Evolutionary conservation across 2,329 filamentous ascomycete species (phyloP), one percentile per base, ranked within the genome.

Genomic region (Botrytis cinerea): DNA sequence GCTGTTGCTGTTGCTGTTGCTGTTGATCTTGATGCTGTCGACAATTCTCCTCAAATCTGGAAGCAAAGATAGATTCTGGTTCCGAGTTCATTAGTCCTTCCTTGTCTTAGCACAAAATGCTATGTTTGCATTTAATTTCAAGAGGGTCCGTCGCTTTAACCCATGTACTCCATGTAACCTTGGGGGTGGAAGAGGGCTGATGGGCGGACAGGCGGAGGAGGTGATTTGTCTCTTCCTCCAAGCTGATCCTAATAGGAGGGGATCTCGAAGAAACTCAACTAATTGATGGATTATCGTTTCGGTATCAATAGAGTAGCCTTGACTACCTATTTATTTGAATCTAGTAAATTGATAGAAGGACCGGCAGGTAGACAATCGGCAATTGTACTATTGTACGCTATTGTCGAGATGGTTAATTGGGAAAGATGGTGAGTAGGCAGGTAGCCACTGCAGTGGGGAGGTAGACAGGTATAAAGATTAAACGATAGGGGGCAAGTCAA

Each of bases 81-180:
- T 64, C 60, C 22, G 70, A 45, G 20, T 43, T 71, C 70, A 71
- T 71, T 22, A 71, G 70, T 38, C 40, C 20, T 43, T 38, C 48
- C 7, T 43, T 28, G 28, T 43, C 18, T 35, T 32, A 28, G 28
- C 25, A 35, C 20, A 18, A 32, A 18, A 66, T 48, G 12, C 12
- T 16, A 35, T 38, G 22, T 32, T 28, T 28, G 61, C n/a, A 45
- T 6, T 32, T 12, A 32, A 22, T 43, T 12, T n/a, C 40, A 43
- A n/a, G 18, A 32, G 22, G 60, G 38, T 63, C 22, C 14, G 25
- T 63, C 22, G 16, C 38, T 16, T 63, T 28, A 8, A n/a, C 9
- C 35, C 59, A 61, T 61, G 35, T 35, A 61, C 40, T 38, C 59
- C 59, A 40, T 61, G n/a, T 9, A 40, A 25, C 40, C 59, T n/a